Evolutionary conservation across 2,329 filamentous ascomycete genomes (phyloP).

Genomic region (Diaporthe citriasiana): DNA sequence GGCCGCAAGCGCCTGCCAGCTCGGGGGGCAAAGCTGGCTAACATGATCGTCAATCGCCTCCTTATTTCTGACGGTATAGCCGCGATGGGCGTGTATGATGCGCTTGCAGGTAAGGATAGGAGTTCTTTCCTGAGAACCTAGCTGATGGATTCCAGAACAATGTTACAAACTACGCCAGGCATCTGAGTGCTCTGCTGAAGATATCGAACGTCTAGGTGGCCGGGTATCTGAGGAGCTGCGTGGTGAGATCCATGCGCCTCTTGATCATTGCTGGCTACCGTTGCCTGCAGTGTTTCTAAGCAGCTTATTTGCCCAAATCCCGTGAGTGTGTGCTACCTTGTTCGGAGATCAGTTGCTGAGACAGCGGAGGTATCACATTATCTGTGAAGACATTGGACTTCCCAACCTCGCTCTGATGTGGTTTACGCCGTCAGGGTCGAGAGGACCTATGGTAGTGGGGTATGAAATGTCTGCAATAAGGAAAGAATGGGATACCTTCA

Average conservation of each 20-base stretch:
- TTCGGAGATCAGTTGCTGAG: neutral
- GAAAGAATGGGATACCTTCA: neutral
- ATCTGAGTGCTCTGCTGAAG: neutral
- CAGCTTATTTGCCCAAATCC: neutral
- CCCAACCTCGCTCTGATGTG: neutral
- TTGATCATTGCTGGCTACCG: neutral
- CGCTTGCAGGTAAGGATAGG: neutral
- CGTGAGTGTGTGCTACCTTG: neutral
- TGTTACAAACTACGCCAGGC: neutral
- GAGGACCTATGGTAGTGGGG: neutral
- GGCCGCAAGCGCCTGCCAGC: neutral
- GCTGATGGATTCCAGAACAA: neutral
- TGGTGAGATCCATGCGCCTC: neutral
- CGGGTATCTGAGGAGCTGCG: neutral
- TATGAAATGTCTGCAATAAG: neutral
- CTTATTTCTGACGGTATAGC: neutral
- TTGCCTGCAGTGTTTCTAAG: neutral
- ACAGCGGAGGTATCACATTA: neutral
- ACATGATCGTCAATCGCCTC: neutral
- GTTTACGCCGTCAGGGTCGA: neutral
- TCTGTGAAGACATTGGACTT: neutral
- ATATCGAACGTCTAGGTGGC: neutral
- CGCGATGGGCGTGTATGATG: neutral
- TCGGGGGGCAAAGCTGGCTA: neutral
- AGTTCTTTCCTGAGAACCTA: neutral